Base-by-base conservation (phyloP, 2,329 filamentous ascomycete genomes). In the Penicillium sp. region DNA sequence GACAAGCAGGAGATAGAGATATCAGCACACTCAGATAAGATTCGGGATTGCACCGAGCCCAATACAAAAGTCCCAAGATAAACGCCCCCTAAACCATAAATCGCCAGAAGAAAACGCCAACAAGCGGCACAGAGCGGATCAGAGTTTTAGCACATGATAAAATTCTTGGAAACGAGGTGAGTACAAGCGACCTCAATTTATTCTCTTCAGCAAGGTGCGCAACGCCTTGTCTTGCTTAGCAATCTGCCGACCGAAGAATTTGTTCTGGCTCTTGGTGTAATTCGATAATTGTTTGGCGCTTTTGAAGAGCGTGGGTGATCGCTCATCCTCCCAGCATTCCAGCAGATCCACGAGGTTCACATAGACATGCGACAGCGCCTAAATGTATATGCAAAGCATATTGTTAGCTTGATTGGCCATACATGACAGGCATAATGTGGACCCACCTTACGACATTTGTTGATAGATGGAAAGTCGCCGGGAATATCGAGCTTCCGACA, bases 281-380 rank as follows among this genome's bases (percentile, higher is more conserved):
- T 56, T 10, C 4, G 49, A 44, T 27, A 71, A 54, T 9, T 56
- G 47, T 2, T 10, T 13, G 16, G 49, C 2, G 21, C 37, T 68
- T 9, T 21, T 24, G 54, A 70, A 68, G 19, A 29, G 47, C n/a
- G 11, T 49, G 21, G 63, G 59, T 16, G 24, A 26, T 6, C 27
- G n/a, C 1, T 57, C 52, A 1, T 52, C 47, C 3, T 49, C 54
- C 56, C 64, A 65, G 35, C 58, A 58, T 3, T 74, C 67, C 9
- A 74, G 49, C 3, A 73, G 22, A 50, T 74, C 70, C 9, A 73
- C 57, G 9, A 71, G 56, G 49, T 72, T 73, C 27, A 74, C 65
- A 33, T 70, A 45, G 1, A 71, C 53, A 3, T 27, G 50, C 1
- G 52, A 53, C 4, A 73, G 49, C 6, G 61, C 62, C 68, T 73